Evolutionary conservation across 305 asterid genomes (phyloP).

Genomic region (Withania somnifera): DNA sequence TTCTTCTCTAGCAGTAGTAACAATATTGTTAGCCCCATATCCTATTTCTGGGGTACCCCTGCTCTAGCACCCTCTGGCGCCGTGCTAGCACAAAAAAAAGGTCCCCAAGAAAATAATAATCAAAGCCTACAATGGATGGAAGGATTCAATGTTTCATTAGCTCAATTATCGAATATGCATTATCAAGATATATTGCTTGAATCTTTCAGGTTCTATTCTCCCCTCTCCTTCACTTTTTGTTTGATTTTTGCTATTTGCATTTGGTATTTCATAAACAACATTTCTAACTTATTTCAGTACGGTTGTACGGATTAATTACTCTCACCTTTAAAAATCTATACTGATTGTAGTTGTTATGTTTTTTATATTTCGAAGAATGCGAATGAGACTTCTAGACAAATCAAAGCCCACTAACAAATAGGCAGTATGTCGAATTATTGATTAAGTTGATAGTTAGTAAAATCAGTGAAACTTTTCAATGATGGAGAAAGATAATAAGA

Average conservation of each 20-base stretch:
- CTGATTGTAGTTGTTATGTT: no score
- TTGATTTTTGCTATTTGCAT: no score
- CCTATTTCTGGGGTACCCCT: slow-evolving; percentile 84
- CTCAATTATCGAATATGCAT: slow-evolving; percentile 9
- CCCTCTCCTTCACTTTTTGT: background rate
- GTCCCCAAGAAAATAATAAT: background rate
- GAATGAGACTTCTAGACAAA: background rate
- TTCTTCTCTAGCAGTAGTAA: background rate
- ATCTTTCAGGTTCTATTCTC: slow-evolving; percentile 44
- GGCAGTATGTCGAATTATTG: background rate
- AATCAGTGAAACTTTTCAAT: slow-evolving; percentile 7
- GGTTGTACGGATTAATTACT: no score
- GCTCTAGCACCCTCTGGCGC: slow-evolving; percentile 31
- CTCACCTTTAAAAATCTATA: no score
- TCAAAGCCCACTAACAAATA: background rate
- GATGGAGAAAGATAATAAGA: background rate
- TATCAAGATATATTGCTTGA: slow-evolving; percentile 36
- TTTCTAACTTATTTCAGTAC: no score
- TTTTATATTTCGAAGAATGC: background rate
- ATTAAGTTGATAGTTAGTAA: slow-evolving; percentile 16
- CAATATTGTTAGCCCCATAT: slow-evolving; percentile 12
- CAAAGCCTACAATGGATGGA: slow-evolving; percentile 54
- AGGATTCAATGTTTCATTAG: slow-evolving; percentile 47
- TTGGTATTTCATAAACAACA: no score
- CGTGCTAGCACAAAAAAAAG: slow-evolving; percentile 16